phyloP scores from a whole-genome alignment of 139 green algal genomes.

The Haematococcus lacustris region DNA sequence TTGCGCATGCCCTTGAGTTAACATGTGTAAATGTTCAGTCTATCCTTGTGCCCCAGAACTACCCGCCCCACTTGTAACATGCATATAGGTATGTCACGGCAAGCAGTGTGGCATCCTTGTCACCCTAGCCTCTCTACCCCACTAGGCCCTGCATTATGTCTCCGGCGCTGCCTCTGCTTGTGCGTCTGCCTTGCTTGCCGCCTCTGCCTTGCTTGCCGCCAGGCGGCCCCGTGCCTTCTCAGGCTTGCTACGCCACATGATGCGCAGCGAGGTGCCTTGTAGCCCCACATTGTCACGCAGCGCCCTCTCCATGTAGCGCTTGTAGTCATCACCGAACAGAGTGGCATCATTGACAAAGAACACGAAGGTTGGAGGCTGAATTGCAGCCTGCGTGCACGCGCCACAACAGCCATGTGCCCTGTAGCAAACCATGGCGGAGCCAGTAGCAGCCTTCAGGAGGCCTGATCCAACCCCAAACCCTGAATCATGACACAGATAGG shows the following conservation, averaged over 20 bases:
- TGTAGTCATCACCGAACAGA: slow-evolving; percentile 86
- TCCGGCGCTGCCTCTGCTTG: neutral
- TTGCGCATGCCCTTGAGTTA: too few relatives aligned
- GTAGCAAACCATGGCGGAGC: too few relatives aligned
- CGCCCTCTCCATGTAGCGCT: slow-evolving; percentile 56
- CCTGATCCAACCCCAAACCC: too few relatives aligned
- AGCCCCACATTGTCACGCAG: slow-evolving; percentile 83
- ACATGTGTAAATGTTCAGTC: too few relatives aligned
- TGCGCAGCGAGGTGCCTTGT: slow-evolving; percentile 70
- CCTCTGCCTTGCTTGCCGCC: too few relatives aligned
- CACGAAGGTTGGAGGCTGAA: slow-evolving; percentile 88
- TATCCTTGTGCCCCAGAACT: too few relatives aligned
- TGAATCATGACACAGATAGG: too few relatives aligned
- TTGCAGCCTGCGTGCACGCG: slow-evolving; percentile 47
- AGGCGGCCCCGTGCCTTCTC: neutral
- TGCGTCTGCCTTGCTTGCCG: neutral
- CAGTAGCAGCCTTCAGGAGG: too few relatives aligned
- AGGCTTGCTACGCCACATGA: slow-evolving; percentile 77
- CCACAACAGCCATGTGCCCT: too few relatives aligned
- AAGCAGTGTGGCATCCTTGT: too few relatives aligned
- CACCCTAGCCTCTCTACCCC: neutral
- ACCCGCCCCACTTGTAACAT: neutral
- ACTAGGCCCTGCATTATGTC: neutral
- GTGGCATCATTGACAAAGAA: slow-evolving; percentile 92
- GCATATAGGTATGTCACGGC: neutral